Evolutionary conservation across 768 basidiomycete species (phyloP).

Genomic region (Suillus clintonianus): DNA sequence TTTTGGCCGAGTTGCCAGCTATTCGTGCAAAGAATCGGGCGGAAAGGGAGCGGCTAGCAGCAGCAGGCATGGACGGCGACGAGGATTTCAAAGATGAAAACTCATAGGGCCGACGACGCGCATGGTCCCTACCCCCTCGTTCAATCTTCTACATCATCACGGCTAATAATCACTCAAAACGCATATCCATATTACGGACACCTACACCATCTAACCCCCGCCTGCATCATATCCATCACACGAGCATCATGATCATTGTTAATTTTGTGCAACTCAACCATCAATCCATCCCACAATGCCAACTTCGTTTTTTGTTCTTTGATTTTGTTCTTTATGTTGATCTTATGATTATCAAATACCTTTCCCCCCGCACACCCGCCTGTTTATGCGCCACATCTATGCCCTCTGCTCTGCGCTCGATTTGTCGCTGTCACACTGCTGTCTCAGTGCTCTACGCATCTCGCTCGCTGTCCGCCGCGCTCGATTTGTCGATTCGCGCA

Average conservation of each 20-base stretch:
- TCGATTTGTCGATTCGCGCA: slow-evolving; percentile 1
- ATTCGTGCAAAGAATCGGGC: slow-evolving; percentile 59
- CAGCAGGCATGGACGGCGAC: slow-evolving; percentile 15
- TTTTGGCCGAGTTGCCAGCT: slow-evolving; percentile 57
- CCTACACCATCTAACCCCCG: slow-evolving; percentile 5
- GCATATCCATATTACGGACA: slow-evolving; percentile 14
- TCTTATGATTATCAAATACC: slow-evolving; percentile 14
- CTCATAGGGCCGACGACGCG: neutral
- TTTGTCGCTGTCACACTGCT: slow-evolving; percentile 5
- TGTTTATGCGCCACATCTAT: slow-evolving; percentile 6
- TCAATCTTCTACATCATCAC: neutral
- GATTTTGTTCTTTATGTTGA: slow-evolving; percentile 10
- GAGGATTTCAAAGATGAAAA: slow-evolving; percentile 11
- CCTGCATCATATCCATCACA: slow-evolving; percentile 9
- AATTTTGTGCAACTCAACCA: slow-evolving; percentile 9
- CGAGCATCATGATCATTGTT: slow-evolving; percentile 10
- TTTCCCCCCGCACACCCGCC: neutral
- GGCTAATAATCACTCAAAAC: neutral
- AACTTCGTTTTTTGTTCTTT: slow-evolving; percentile 4
- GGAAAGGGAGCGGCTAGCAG: slow-evolving; percentile 24
- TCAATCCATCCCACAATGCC: slow-evolving; percentile 1
- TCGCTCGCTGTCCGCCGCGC: neutral
- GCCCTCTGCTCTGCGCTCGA: neutral
- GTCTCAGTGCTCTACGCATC: neutral
- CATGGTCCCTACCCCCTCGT: slow-evolving; percentile 2